phyloP scores from a whole-genome alignment of 2,329 filamentous ascomycete genomes.

The Penicillium sp. region DNA sequence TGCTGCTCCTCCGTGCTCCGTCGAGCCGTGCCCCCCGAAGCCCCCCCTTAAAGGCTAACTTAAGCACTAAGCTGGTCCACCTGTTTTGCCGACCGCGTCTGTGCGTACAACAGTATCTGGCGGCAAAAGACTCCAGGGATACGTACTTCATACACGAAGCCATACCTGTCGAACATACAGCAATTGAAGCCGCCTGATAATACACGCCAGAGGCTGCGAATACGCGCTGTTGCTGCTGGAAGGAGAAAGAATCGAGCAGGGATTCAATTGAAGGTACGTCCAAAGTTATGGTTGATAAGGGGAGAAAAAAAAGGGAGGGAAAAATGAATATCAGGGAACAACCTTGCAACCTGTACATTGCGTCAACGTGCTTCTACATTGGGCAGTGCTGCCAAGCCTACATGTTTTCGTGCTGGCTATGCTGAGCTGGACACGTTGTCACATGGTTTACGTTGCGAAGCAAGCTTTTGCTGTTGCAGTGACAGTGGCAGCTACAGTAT shows the following conservation, averaged over 20 bases:
- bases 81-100: conserved; percentile 6
- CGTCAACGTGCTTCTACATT: not conserved
- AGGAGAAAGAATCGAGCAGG: not conserved
- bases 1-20: not conserved
- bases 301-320: not conserved
- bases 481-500: not conserved
- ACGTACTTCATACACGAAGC: not conserved
- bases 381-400: not conserved
- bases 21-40: not conserved
- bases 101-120: conserved; percentile 5
- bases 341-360: not conserved
- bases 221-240: conserved; percentile 3
- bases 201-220: conserved; percentile 7
- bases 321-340: not conserved
- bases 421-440: not conserved
- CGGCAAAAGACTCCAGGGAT: not conserved
- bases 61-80: conserved; percentile 6
- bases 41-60: conserved; percentile 6
- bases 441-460: not conserved
- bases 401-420: not conserved
- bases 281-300: not conserved
- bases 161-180: not conserved
- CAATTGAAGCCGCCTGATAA: not conserved
- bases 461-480: conserved; percentile 1
- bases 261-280: conserved; percentile 6